Base-by-base conservation (phyloP, 2,329 filamentous ascomycete genomes). In the Botryotinia globosa region DNA sequence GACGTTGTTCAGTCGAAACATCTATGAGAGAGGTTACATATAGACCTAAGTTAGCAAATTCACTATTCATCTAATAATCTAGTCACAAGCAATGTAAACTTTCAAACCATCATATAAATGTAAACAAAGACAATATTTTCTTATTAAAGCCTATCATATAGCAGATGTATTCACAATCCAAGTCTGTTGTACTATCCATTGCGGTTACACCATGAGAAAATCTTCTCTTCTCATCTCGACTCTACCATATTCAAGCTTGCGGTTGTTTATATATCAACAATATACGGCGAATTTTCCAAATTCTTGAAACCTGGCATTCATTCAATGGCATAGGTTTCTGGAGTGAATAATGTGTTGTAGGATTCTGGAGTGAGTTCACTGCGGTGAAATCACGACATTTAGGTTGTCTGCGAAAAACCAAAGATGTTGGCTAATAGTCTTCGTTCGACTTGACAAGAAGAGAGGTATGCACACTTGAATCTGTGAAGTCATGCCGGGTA, bases 401-500 rank as follows among this genome's bases (percentile, higher is more conserved):
- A n/a, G n/a, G 37, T 42, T 63, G 7, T 3, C 37, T 29, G 4
- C 29, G 22, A 29, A 18, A 16, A 42, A 18, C 25, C 12, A 18
- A 12, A 29, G 25, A 29, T 16, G 1, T 20, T 42, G 25, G 37
- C 25, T 42, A 3, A 42, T 29, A 42, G 7, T 20, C 8, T 7
- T 25, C 4, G 37, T 42, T 42, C 51, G n/a, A 18, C 25, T 18
- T 8, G 9, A 29, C 3, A 42, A 4, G 9, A 62, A 25, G 8
- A 16, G 16, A 29, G n/a, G 8, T 0, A 56, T 42, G 10, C 3
- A n/a, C 0, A 4, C 8, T 42, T 16, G 8, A 29, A 18, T 63
- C 37, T 16, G 4, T 1, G 1, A 42, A 63, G 8, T 0, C 8
- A n/a, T 16, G 7, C 1, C 4, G 16, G 16, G 9, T 20, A 22